These are phyloP conservation scores for Ochetophila trinervis DNA, from an alignment of 306 rosid species.

Conservation along the genomic window DNA sequence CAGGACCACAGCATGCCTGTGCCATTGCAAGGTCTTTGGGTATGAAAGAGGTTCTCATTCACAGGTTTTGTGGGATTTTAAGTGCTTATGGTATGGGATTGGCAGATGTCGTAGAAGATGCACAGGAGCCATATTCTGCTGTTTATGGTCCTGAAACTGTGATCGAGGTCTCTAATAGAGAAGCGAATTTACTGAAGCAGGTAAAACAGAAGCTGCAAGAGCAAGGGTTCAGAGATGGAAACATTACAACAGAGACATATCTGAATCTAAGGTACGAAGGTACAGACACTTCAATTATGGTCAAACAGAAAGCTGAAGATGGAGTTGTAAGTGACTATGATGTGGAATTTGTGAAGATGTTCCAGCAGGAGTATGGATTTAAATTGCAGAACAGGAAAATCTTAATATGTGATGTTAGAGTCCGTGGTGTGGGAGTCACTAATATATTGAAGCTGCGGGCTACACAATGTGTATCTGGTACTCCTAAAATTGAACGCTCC, in stretches of 20 bases:
- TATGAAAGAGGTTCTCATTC: conserved; percentile 87
- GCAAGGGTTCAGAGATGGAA: conserved; percentile 77
- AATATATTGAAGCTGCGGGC: conserved; percentile 74
- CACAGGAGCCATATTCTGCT: conserved; percentile 83
- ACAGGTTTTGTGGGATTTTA: conserved; percentile 85
- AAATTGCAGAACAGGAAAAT: conserved; percentile 68
- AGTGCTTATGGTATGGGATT: conserved; percentile 98
- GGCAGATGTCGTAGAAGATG: conserved; percentile 96
- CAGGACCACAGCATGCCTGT: conserved; percentile 98
- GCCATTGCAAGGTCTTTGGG: conserved; percentile 93
- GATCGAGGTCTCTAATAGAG: conserved; percentile 58
- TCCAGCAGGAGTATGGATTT: conserved; percentile 88
- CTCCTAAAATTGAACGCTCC: conserved; percentile 62
- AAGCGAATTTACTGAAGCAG: conserved; percentile 53
- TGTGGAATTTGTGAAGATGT: conserved; percentile 62
- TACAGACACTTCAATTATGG: conserved; percentile 94
- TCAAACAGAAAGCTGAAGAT: conserved; percentile 43
- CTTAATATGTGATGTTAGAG: conserved; percentile 74
- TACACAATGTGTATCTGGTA: conserved; percentile 38
- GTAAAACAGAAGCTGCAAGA: conserved; percentile 64
- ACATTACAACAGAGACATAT: conserved; percentile 61
- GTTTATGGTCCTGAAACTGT: conserved; percentile 59
- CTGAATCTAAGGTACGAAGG: conserved; percentile 93
- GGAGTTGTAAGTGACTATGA: conserved; percentile 50
- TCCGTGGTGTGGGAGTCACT: conserved; percentile 82